A percentile compares a stretch with the other conserved stretches of the same genome.
These are phyloP conservation scores for Protomyces macrosporus DNA, from an alignment of 1,139 yeast species.

Conservation along the genomic window DNA sequence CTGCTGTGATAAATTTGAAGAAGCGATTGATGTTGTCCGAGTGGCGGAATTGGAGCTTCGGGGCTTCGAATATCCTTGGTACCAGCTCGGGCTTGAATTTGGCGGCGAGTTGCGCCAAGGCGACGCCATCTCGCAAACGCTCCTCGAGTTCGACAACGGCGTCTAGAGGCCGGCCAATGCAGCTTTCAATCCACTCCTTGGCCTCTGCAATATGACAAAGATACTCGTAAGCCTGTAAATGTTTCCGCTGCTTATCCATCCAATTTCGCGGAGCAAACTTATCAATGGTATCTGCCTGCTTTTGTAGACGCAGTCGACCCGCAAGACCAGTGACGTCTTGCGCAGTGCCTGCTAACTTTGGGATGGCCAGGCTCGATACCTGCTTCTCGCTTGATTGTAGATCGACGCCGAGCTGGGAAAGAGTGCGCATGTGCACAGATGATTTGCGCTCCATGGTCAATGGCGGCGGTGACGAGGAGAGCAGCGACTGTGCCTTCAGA, in stretches of 20 bases:
- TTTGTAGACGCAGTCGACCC: constrained; percentile 22
- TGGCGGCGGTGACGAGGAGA: not conserved
- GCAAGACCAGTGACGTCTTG: constrained; percentile 40
- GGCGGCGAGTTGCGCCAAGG: constrained; percentile 72
- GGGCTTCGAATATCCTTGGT: constrained; percentile 52
- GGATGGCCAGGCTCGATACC: constrained; percentile 34
- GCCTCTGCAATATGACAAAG: constrained; percentile 85
- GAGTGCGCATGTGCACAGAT: constrained; percentile 15
- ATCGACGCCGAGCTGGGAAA: constrained; percentile 15
- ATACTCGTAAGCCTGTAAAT: constrained; percentile 64
- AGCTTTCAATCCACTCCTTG: constrained; percentile 64
- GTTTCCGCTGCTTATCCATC: constrained; percentile 46
- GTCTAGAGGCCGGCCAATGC: constrained; percentile 51
- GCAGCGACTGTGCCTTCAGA: not conserved
- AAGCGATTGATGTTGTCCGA: constrained; percentile 89
- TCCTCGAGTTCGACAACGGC: constrained; percentile 56
- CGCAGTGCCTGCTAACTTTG: constrained; percentile 30
- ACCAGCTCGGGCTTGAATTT: constrained; percentile 65
- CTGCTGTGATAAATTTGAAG: constrained; percentile 61
- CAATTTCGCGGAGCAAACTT: constrained; percentile 37
- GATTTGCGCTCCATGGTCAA: constrained; percentile 5
- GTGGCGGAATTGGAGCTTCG: constrained; percentile 73
- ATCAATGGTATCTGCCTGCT: constrained; percentile 29
- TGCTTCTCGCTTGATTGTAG: not conserved
- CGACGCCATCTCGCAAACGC: constrained; percentile 72